Evolutionary conservation across 1,284 basidiomycete genomes (phyloP), one percentile per base, ranked within the genome.

Genomic region (Irpex sp.): DNA sequence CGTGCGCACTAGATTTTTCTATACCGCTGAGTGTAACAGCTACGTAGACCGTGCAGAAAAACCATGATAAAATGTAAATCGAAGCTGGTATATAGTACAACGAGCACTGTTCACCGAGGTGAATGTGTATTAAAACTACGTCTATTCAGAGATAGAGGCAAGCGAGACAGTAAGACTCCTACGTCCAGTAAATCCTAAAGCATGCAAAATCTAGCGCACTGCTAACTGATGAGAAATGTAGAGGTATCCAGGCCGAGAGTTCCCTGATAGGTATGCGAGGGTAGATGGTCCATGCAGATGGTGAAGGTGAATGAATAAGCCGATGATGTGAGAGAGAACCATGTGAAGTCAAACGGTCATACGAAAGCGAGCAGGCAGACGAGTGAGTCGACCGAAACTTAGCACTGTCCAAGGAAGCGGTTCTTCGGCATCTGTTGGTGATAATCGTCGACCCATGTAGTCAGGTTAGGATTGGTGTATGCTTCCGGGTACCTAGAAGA

Each of bases 391-490:
- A 47, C n/a, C 13, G 13, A 47, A 47, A 47, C 19, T 52, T 19
- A 85, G 72, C 88, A 90, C 68, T 84, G 75, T 5, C 75, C 81
- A 19, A 86, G 64, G 68, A 85, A 81, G 3, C 68, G 77, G 73
- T 79, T 89, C 73, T 84, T 88, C 0, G 89, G 89, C 68, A 85
- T 80, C 1, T 82, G 72, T 72, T 91, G 87, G 44, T 79, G 75
- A 66, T 75, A 90, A 71, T 88, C 84, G 65, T 81, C 78, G 36
- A 49, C 63, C 78, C 69, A 72, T 59, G 75, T 78, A 26, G 77
- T 78, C 26, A 79, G 62, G 68, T 79, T 79, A 11, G 73, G 69
- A 65, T 79, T 77, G 6, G 72, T 75, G 65, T 79, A 79, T 13
- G 78, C 76, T 40, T 77, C 76, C 48, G 75, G 65, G 63, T 73